Evolutionary conservation across 257 asterid genomes (phyloP).

Genomic region (Primulina tabacum): DNA sequence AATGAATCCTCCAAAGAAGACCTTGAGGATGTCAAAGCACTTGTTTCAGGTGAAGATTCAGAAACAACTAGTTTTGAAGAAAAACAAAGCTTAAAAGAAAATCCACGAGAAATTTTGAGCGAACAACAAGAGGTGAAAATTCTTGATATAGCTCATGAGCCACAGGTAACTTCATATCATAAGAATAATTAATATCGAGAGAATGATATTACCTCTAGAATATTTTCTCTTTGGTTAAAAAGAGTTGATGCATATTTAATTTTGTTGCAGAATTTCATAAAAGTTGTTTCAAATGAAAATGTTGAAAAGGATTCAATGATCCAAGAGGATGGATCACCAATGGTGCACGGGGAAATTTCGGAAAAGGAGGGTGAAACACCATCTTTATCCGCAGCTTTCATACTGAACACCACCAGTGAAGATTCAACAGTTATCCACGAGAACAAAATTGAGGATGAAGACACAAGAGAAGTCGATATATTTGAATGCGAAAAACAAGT

Average conservation of each 20-base stretch:
- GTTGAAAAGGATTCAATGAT: conserved; percentile 16
- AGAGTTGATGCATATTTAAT: not conserved
- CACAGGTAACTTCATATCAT: not conserved
- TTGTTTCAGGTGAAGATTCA: not conserved
- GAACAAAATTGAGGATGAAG: conserved; percentile 16
- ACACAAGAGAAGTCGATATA: conserved; percentile 10
- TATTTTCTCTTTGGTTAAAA: not conserved
- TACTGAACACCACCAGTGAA: conserved; percentile 15
- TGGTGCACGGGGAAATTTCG: conserved; percentile 10
- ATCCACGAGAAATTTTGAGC: not conserved
- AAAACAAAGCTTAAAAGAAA: not conserved
- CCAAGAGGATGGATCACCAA: conserved; percentile 20
- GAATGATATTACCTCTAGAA: not conserved
- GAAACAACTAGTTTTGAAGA: not conserved
- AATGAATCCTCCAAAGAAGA: not conserved
- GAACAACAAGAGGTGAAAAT: not conserved
- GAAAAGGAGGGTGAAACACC: conserved; percentile 19
- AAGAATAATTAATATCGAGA: not conserved
- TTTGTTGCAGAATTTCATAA: conserved; percentile 25
- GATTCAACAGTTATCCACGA: conserved; percentile 17
- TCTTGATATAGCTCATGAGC: not conserved
- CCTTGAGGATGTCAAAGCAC: not conserved
- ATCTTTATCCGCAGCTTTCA: conserved; percentile 19
- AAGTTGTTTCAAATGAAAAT: conserved; percentile 24
- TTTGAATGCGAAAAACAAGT: not conserved